Evolutionary conservation across 805 yeast species (phyloP).

Genomic region (Ogataea angusta): DNA sequence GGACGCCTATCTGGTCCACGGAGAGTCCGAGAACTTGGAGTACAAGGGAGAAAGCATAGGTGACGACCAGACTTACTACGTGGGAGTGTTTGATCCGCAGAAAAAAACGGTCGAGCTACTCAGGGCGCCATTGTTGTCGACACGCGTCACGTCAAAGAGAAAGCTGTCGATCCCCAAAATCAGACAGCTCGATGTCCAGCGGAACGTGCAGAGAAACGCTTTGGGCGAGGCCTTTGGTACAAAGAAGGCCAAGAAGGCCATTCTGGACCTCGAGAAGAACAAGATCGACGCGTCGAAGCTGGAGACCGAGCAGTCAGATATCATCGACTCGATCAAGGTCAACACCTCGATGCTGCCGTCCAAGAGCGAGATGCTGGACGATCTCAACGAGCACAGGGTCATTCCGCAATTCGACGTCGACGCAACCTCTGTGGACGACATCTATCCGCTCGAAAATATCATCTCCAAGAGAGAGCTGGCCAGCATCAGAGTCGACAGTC

Average conservation of each 20-base stretch:
- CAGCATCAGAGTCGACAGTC: conserved; percentile 59
- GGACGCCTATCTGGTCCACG: conserved; percentile 58
- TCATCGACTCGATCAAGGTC: conserved; percentile 72
- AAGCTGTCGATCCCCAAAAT: conserved; percentile 57
- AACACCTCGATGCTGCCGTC: conserved; percentile 75
- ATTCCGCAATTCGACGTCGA: conserved; percentile 73
- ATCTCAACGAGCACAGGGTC: conserved; percentile 68
- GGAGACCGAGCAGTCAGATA: conserved; percentile 65
- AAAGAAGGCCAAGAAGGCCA: conserved; percentile 89
- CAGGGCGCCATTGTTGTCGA: conserved; percentile 57
- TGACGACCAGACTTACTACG: conserved; percentile 52
- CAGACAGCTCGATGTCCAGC: conserved; percentile 49
- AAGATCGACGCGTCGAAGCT: conserved; percentile 81
- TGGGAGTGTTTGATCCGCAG: conserved; percentile 77
- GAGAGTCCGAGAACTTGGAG: conserved; percentile 69
- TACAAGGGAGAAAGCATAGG: conserved; percentile 57
- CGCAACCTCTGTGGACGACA: conserved; percentile 80
- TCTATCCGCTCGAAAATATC: conserved; percentile 71
- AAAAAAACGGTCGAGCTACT: conserved; percentile 61
- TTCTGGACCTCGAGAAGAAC: conserved; percentile 75
- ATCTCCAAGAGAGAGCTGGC: conserved; percentile 65
- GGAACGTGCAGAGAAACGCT: conserved; percentile 67
- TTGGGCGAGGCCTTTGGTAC: conserved; percentile 98
- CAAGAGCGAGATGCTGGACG: conserved; percentile 55
- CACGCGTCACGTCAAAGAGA: conserved; percentile 62